Conservation (phyloP, 495 filamentous ascomycete species). For the Aspergillus leporis region DNA sequence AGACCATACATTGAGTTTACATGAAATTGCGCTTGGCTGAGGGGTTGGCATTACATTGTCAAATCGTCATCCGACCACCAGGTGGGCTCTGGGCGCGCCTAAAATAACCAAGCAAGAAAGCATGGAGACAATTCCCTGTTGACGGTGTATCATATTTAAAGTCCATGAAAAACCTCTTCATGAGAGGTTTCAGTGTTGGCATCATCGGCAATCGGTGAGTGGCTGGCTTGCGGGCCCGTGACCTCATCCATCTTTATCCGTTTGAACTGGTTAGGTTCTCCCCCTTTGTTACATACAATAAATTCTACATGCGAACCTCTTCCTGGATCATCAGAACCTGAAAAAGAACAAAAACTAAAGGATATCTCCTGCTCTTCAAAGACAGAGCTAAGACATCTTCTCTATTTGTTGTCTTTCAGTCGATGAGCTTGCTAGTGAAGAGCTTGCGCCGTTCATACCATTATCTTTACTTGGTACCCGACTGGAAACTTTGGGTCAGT, state of each 20-base stretch:
- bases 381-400: background rate
- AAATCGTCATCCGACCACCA: background rate
- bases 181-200: constrained; percentile 15
- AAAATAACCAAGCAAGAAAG: background rate
- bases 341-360: no score
- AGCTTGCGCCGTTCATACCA: constrained; percentile 4
- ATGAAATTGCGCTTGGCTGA: no score
- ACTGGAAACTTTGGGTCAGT: constrained; percentile 18
- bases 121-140: background rate
- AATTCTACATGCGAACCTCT: background rate
- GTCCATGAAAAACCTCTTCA: background rate
- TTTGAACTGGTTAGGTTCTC: no score
- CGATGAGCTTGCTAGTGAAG: constrained; percentile 32
- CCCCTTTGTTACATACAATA: background rate
- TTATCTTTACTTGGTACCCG: background rate
- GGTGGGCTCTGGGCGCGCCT: background rate
- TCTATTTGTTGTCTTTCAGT: background rate
- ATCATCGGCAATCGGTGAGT: constrained; percentile 16
- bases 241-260: constrained; percentile 16
- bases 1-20: background rate
- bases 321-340: background rate
- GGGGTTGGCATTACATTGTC: constrained; percentile 1
- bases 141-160: background rate
- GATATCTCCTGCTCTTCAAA: no score
- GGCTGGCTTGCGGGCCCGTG: constrained; percentile 12